These are phyloP conservation scores for Mallotus nudiflorus DNA, from an alignment of 345 rosid genomes.

Conservation along the genomic window DNA sequence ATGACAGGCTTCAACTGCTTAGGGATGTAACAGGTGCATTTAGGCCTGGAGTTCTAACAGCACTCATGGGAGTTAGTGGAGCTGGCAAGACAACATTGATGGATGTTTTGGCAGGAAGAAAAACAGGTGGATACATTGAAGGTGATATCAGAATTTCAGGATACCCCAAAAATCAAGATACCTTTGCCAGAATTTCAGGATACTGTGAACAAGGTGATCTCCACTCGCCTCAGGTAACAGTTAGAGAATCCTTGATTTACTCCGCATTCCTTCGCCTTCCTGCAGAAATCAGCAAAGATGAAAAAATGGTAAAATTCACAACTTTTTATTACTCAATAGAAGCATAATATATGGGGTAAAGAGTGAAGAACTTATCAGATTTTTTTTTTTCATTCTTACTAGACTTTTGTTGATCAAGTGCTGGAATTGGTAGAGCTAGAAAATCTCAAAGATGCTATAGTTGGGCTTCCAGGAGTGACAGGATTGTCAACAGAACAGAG, in stretches of 20 bases:
- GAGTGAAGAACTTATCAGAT: background rate
- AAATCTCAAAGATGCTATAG: conserved; percentile 59
- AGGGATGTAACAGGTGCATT: conserved; percentile 51
- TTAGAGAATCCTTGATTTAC: conserved; percentile 50
- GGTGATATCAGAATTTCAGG: conserved; percentile 57
- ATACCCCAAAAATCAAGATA: conserved; percentile 52
- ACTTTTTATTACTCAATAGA: too few species aligned
- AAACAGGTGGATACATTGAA: conserved; percentile 49
- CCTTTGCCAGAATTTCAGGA: conserved; percentile 61
- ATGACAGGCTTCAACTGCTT: conserved; percentile 58
- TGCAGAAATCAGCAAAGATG: conserved; percentile 22
- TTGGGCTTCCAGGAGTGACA: conserved; percentile 69
- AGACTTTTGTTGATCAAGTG: conserved; percentile 72
- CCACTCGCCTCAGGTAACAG: conserved; percentile 61
- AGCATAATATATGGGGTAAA: background rate
- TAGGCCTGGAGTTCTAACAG: conserved; percentile 63
- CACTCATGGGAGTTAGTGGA: conserved; percentile 70
- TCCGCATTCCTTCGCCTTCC: conserved; percentile 44
- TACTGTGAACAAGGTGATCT: conserved; percentile 65
- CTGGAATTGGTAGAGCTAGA: conserved; percentile 63
- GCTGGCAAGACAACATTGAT: conserved; percentile 72
- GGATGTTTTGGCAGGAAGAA: conserved; percentile 72
- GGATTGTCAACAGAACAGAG: conserved; percentile 88
- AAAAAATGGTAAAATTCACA: conserved; percentile 12
- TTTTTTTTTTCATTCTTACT: background rate